Base-by-base conservation (phyloP, 257 asterid genomes). In the Nicotiana tomentosiformis region DNA sequence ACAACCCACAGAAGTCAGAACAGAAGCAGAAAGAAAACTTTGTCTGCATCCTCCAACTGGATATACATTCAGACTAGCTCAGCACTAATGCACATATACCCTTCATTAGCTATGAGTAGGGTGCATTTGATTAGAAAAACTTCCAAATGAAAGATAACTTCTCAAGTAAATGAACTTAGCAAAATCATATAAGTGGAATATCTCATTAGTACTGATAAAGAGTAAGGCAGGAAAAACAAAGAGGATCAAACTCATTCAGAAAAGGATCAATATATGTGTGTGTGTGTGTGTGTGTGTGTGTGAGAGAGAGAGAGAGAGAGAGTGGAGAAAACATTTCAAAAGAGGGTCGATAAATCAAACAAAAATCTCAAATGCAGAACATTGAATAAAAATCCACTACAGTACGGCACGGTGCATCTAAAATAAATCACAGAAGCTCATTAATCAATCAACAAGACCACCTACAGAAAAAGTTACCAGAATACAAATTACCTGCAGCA, bases 401-500 rank as follows among this genome's bases (percentile, higher is more conserved):
- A 74, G 16, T 29, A 51, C 53, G 64, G 29, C 46, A 51, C 64
- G 4, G 2, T 26, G 43, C 64, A 76, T 26, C 64, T 51, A 39
- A 61, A 51, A 72, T 49, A 76, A 74, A 53, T 51, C 80, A 26
- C 43, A 76, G 26, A 51, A 15, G 64, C 64, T 51, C 80, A 76
- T 76, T 26, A 51, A 55, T 51, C 46, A 51, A 76, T 76, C 46
- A 51, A 76, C 64, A 10, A 51, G 80, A 51, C 43, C 65, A 51
- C 64, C 80, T 76, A 76, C 30, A 29, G 65, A 49, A 78, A 74
- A 53, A 18, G 18, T 64, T 76, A 51, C 46, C 62, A 51, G 46
- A 26, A 76, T 8, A 51, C 7, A 64, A 85, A 65, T 84, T 66
- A 90, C 98, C 98, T 87, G 97, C 90, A 3, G 97, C 91, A 78